Conservation (phyloP, 139 green algal genomes). For the Chlorella sp. region DNA sequence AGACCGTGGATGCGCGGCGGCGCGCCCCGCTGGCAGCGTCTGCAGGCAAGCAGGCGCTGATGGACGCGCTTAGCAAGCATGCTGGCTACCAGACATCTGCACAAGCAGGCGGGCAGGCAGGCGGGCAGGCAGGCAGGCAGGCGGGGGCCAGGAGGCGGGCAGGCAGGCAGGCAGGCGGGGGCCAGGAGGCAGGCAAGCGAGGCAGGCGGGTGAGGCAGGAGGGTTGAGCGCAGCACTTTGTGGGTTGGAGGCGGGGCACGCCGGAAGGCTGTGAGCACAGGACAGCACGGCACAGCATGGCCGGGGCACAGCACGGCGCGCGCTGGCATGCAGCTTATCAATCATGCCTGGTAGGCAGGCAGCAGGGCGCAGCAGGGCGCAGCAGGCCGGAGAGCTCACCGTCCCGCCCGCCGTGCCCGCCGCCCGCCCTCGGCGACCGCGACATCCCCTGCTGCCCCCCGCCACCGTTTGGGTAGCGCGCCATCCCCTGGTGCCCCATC, state of each 20-base stretch:
- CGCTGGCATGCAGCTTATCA: background rate
- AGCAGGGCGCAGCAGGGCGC: background rate
- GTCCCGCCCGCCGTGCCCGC: background rate
- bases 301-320: background rate
- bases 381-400: background rate
- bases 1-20: slow-evolving; percentile 16
- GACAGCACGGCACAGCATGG: background rate
- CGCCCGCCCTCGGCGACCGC: background rate
- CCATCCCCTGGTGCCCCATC: background rate
- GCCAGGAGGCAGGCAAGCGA: too few relatives aligned
- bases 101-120: background rate
- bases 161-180: too few relatives aligned
- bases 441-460: slow-evolving; percentile 2
- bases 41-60: background rate
- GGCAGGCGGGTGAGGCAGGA: background rate
- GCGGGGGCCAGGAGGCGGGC: too few relatives aligned
- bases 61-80: too few relatives aligned
- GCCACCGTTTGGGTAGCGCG: background rate
- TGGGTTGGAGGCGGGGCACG: background rate
- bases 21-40: background rate
- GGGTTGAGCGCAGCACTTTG: too few relatives aligned
- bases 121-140: background rate
- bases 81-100: background rate
- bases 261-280: background rate
- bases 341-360: background rate